Conservation (phyloP, 257 asterid genomes). For the Solanum sitiens region DNA sequence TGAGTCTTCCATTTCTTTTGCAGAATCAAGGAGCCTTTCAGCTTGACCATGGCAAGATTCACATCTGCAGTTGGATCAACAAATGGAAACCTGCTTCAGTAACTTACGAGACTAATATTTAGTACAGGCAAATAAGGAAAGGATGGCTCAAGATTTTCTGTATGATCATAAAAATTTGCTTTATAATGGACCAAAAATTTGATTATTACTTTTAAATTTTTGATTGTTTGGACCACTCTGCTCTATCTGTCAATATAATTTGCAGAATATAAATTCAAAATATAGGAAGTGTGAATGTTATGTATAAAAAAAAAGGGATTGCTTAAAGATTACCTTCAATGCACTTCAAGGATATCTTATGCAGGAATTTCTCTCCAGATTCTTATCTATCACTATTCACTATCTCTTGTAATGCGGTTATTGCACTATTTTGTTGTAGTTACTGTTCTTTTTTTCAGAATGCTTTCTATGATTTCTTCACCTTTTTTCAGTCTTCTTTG, state of each 20-base stretch:
- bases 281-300: not conserved
- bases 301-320: not conserved
- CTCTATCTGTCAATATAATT: not conserved
- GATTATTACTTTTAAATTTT: not conserved
- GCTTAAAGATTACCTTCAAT: not conserved
- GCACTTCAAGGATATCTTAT: not conserved
- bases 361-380: not conserved
- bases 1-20: constrained; percentile 99
- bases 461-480: not conserved
- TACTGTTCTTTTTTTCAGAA: not conserved
- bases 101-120: not conserved
- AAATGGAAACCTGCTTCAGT: not conserved
- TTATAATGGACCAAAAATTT: not conserved
- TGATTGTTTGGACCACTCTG: not conserved
- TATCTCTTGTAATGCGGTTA: not conserved
- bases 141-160: not conserved
- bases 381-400: not conserved
- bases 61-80: constrained; percentile 48
- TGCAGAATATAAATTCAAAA: not conserved
- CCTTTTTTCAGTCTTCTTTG: not conserved
- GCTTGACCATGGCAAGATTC: constrained; percentile 99
- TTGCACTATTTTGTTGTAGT: not conserved
- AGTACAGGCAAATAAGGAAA: not conserved
- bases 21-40: constrained; percentile 98
- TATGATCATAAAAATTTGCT: not conserved